Percentiles rank a stretch among this genome's conserved stretches.
Evolutionary conservation across 805 yeast species (phyloP).

Genomic region (Yueomyces sp.): DNA sequence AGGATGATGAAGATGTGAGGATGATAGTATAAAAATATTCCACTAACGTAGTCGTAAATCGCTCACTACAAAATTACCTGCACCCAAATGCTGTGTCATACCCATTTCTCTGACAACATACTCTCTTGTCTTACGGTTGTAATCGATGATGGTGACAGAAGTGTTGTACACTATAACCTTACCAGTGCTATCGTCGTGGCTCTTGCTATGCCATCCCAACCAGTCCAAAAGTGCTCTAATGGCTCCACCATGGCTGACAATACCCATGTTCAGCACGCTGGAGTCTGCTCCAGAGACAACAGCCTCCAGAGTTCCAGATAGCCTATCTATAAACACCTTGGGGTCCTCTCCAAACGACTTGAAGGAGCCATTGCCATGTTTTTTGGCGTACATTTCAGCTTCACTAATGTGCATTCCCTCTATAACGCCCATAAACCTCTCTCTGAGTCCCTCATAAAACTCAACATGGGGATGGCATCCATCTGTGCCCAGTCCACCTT

Average conservation of each 20-base stretch:
- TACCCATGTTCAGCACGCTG: constrained; percentile 33
- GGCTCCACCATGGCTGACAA: constrained; percentile 76
- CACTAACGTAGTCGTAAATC: constrained; percentile 35
- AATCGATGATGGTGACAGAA: constrained; percentile 55
- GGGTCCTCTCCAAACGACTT: constrained; percentile 54
- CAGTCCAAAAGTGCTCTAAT: constrained; percentile 46
- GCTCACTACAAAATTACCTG: constrained; percentile 33
- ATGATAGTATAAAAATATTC: too few species aligned
- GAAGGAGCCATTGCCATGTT: constrained; percentile 41
- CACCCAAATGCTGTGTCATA: constrained; percentile 54
- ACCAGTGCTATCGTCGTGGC: constrained; percentile 16
- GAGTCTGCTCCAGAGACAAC: constrained; percentile 27
- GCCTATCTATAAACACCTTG: constrained; percentile 33
- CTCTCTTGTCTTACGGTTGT: constrained; percentile 25
- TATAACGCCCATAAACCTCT: constrained; percentile 64
- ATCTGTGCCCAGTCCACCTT: not conserved
- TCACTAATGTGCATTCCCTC: constrained; percentile 63
- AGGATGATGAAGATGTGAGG: too few species aligned
- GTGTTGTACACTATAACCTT: constrained; percentile 58
- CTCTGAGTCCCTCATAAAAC: constrained; percentile 40
- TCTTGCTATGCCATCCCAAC: constrained; percentile 22
- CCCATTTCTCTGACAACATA: constrained; percentile 47
- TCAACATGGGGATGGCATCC: constrained; percentile 10
- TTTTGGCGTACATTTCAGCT: constrained; percentile 38
- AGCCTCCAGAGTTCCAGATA: constrained; percentile 24